Percentiles rank a stretch among this genome's conserved stretches.
Conservation (phyloP, 2,329 filamentous ascomycete species). For the Fusarium nygamai region DNA sequence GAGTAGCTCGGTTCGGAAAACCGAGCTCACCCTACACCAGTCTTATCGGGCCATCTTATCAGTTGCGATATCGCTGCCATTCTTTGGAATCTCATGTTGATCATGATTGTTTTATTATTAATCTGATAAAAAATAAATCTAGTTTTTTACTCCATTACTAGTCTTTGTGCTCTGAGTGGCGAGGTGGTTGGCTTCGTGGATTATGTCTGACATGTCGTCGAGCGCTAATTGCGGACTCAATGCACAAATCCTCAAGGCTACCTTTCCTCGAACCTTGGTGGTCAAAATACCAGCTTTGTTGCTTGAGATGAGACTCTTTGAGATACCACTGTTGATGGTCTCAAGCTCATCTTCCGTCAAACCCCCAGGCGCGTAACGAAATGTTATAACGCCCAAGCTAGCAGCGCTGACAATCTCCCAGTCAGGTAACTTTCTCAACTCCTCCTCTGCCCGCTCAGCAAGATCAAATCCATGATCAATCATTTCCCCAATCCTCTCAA, state of each 20-base stretch:
- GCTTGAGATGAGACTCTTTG: constrained; percentile 11
- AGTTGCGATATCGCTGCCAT: not conserved
- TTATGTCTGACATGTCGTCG: constrained; percentile 10
- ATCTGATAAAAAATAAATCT: not conserved
- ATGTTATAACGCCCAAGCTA: constrained; percentile 35
- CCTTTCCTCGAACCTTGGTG: constrained; percentile 4
- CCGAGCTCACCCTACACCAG: not conserved
- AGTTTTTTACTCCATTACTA: not conserved
- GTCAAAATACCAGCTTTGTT: constrained; percentile 8
- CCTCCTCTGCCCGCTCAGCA: constrained; percentile 33
- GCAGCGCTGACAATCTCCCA: constrained; percentile 41
- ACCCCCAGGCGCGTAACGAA: constrained; percentile 19
- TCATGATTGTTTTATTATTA: constrained; percentile 6
- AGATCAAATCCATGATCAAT: constrained; percentile 39
- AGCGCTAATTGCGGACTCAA: constrained; percentile 2
- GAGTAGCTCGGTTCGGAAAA: constrained; percentile 10
- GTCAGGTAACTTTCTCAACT: constrained; percentile 16
- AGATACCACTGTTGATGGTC: not conserved
- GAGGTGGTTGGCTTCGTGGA: not conserved
- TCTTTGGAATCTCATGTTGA: not conserved
- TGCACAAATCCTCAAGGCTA: not conserved
- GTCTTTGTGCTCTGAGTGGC: not conserved
- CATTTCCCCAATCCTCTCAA: constrained; percentile 36
- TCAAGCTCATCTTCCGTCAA: not conserved
- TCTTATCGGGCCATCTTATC: not conserved